Evolutionary conservation across 2,329 filamentous ascomycete species (phyloP), one percentile per base, ranked within the genome.

Genomic region (Aspergillus calidoustus): DNA sequence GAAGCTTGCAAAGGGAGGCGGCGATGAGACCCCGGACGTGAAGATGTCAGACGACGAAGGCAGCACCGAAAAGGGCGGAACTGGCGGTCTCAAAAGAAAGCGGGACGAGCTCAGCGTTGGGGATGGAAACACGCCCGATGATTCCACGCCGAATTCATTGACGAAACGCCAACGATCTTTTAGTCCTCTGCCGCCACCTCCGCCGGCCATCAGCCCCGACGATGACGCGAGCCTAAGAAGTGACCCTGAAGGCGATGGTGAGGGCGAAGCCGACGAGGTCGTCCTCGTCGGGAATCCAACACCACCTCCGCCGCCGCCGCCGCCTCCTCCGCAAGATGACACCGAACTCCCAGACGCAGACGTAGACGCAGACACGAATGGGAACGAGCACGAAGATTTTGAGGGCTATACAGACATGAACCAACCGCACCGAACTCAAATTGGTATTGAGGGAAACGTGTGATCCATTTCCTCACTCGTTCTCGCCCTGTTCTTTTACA

Each of bases 81-180:
- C 48, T 25, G 23, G 58, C 17, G 22, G 59, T 19, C 46, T 64
- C n/a, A 92, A 92, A 74, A 85, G 90, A 9, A 92, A 92, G 74
- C 84, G 89, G 52, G 81, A 81, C 5, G 80, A 79, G n/a, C 71
- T 50, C 7, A 49, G 72, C n/a, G 68, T 69, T 1, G 69, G 72
- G 11, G 69, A 77, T 43, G 66, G 66, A 5, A 68, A 66, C 41
- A 56, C 44, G 8, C 55, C 48, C 13, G 80, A 77, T 17, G 77
- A 80, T 1, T 60, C 60, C 49, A 62, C 59, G n/a, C 79, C 76
- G 43, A 70, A 77, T 44, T 85, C 83, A 1, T 84, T 85, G 1
- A 81, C 80, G 1, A 87, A 89, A 66, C 80, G 81, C n/a, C 85
- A 84, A 23, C 84, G 81, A 43, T 74, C 83, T 30, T 74, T 71